These are phyloP conservation scores for Globisporangium apiculatum DNA, from an alignment of 352 stramenopile species.

Conservation along the genomic window DNA sequence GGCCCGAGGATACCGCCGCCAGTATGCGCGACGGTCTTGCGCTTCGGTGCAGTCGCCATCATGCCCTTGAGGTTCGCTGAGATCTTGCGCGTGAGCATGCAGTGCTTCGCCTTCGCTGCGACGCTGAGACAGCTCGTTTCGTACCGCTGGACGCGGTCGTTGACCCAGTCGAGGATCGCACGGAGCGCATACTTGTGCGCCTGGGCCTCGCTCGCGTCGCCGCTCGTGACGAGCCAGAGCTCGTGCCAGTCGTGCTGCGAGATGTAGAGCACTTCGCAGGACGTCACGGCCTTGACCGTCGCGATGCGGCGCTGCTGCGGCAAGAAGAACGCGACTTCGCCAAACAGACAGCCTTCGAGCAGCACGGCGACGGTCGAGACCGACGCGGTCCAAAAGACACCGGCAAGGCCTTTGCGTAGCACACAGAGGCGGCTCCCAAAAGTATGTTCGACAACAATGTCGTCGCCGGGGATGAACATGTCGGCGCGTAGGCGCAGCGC, in stretches of 20 bases:
- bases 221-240: conserved; percentile 28
- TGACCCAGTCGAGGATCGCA: conserved; percentile 57
- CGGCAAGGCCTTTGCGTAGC: conserved; percentile 41
- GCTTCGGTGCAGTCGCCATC: conserved; percentile 11
- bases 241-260: conserved; percentile 57
- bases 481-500: conserved; percentile 52
- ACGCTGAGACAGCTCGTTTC: conserved; percentile 25
- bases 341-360: conserved; percentile 56
- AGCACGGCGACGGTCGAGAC: conserved; percentile 48
- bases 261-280: conserved; percentile 59
- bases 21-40: too few species aligned
- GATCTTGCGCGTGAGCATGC: conserved; percentile 22
- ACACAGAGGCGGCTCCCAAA: conserved; percentile 52
- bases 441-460: conserved; percentile 51
- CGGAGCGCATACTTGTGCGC: conserved; percentile 46
- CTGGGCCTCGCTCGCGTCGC: conserved; percentile 30
- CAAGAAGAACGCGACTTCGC: conserved; percentile 66
- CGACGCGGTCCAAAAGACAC: conserved; percentile 46
- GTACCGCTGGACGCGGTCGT: conserved; percentile 30
- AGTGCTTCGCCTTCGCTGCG: conserved; percentile 34
- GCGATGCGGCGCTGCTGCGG: conserved; percentile 45
- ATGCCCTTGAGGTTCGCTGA: conserved; percentile 19
- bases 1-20: too few species aligned
- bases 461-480: conserved; percentile 64
- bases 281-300: conserved; percentile 47